These are phyloP conservation scores for Cyclotella sp. DNA, from an alignment of 108 stramenopile genomes.

Conservation along the genomic window DNA sequence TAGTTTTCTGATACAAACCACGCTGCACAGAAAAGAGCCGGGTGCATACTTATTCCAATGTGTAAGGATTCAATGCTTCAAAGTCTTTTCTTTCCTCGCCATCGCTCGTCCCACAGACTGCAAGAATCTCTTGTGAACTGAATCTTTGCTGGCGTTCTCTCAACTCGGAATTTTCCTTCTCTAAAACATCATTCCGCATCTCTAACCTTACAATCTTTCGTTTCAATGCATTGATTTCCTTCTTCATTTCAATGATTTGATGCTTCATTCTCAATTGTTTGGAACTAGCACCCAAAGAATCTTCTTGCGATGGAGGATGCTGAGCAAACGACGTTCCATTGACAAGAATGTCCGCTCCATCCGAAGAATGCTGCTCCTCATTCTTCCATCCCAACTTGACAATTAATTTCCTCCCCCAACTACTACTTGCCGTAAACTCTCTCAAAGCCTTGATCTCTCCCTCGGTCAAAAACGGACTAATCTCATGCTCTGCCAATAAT, in stretches of 20 bases:
- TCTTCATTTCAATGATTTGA: slow-evolving; percentile 27
- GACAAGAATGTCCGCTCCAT: not conserved
- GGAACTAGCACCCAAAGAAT: not conserved
- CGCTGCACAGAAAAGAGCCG: no score
- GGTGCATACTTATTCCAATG: no score
- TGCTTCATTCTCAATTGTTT: not conserved
- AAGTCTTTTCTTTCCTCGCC: no score
- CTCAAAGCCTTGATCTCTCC: slow-evolving; percentile 28
- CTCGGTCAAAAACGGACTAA: slow-evolving; percentile 28
- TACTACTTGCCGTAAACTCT: slow-evolving; percentile 36
- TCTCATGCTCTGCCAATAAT: slow-evolving; percentile 32
- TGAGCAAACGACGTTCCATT: not conserved
- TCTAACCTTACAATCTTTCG: slow-evolving; percentile 12
- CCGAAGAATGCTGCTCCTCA: not conserved
- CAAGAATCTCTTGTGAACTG: not conserved
- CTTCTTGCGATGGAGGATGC: not conserved
- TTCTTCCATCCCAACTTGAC: slow-evolving; percentile 24
- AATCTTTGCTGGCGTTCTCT: not conserved
- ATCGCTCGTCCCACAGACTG: no score
- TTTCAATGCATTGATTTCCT: slow-evolving; percentile 20
- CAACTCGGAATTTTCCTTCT: slow-evolving; percentile 28
- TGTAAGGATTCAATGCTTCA: no score
- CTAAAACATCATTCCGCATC: slow-evolving; percentile 20
- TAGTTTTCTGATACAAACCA: no score
- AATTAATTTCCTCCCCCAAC: slow-evolving; percentile 42